Percentiles rank a stretch among this genome's conserved stretches.
Conservation (phyloP, 768 basidiomycete genomes). For the Baorangia bicolor region DNA sequence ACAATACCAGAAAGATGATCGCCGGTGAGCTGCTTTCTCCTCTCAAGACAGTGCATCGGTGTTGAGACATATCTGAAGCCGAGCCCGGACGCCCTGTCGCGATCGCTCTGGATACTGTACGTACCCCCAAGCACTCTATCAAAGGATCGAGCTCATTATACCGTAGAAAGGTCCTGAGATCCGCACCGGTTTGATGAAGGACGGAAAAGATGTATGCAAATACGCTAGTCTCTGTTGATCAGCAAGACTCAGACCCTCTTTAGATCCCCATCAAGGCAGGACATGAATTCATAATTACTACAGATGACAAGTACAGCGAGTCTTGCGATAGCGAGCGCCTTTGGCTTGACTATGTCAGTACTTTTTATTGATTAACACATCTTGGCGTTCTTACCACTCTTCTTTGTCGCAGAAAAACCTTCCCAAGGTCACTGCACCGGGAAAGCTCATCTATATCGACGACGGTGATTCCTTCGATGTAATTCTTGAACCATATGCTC, state of each 20-base stretch:
- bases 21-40: slow-evolving; percentile 48
- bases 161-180: slow-evolving; percentile 97
- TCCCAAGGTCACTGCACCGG: slow-evolving; percentile 93
- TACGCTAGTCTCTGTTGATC: slow-evolving; percentile 1
- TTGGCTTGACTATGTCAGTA: slow-evolving; percentile 90
- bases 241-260: slow-evolving; percentile 3
- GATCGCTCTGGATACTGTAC: slow-evolving; percentile 94
- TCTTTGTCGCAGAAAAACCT: slow-evolving; percentile 65
- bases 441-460: slow-evolving; percentile 96
- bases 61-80: slow-evolving; percentile 27
- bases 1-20: slow-evolving; percentile 90
- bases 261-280: slow-evolving; percentile 85
- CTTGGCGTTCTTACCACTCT: background rate
- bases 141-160: slow-evolving; percentile 7
- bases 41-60: background rate
- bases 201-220: slow-evolving; percentile 76
- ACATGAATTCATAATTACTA: slow-evolving; percentile 90
- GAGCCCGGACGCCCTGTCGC: slow-evolving; percentile 89
- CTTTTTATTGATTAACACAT: background rate
- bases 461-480: slow-evolving; percentile 57
- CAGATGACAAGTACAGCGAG: slow-evolving; percentile 78
- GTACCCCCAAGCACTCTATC: slow-evolving; percentile 27
- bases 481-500: background rate
- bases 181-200: slow-evolving; percentile 90
- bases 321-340: slow-evolving; percentile 79